Base-by-base conservation (phyloP, 225 moss, liverwort and hornwort species). In the Polytrichum commune region DNA sequence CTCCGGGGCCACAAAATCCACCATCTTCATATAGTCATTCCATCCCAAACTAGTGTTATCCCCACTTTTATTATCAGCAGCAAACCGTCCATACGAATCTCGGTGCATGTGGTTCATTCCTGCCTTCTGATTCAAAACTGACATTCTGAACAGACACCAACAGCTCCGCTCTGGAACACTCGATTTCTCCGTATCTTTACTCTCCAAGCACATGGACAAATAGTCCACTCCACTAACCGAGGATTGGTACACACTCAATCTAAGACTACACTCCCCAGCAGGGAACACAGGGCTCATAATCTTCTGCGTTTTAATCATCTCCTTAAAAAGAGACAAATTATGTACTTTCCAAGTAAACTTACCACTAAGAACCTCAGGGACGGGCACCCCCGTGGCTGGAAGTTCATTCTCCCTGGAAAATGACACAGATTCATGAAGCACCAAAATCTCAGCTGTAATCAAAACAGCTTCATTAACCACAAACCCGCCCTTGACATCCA, bases 11-110 rank as follows among this genome's bases (percentile, higher is more conserved):
- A 99, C 90, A 78, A 99, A 99, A 69, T 99, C 98, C 6, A 93
- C 95, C 98, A 99, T 99, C 87, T 99, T 95, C 98, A 99, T 99
- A 65, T 99, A 99, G 80, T 99, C 95, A 73, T 95, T 99, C 98
- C 98, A 99, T 74, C 98, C 98, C 71, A 99, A 86, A 74, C 98
- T 99, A 26, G 98, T 99, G 29, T 99, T 99, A 77, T 99, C 98
- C 54, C 98, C 98, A 69, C 98, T 93, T 74, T 95, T 99, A 73
- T 99, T 99, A 74, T 95, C 98, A 18, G 98, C 98, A 6, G 98
- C 98, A 82, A 99, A 99, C 29, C 98, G 89, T 23, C 98, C 98
- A 75, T 99, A 99, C 1, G 98, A 95, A 80, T 99, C 98, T 68
- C 98, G 90, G 74, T 99, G 98, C 95, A 95, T 99, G 68, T 99